phyloP scores from a whole-genome alignment of 139 green algal genomes.

The Dunaliella primolecta region DNA sequence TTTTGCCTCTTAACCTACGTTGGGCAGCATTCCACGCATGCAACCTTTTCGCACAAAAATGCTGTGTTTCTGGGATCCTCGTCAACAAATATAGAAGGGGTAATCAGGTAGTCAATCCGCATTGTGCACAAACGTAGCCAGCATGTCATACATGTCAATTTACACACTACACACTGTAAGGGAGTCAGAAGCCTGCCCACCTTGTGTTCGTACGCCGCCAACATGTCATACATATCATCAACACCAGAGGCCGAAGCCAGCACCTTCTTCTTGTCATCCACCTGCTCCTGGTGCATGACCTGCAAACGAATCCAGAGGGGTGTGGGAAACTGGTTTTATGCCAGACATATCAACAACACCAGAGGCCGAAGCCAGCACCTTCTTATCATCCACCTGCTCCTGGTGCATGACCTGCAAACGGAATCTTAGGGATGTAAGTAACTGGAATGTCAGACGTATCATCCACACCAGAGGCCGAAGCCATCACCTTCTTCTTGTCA shows the following conservation, averaged over 20 bases:
- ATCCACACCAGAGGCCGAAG: conserved; percentile 53
- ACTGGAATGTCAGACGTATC: conserved; percentile 82
- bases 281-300: conserved; percentile 57
- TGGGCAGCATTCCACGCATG: no score
- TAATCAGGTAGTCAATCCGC: no score
- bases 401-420: conserved; percentile 51
- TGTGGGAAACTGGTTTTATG: conserved; percentile 23
- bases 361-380: conserved; percentile 42
- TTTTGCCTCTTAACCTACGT: not conserved
- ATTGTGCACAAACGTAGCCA: no score
- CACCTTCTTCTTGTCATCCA: conserved; percentile 57
- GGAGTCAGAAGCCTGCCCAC: no score
- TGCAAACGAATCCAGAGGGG: conserved; percentile 15
- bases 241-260: conserved; percentile 48
- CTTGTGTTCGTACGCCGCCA: conserved; percentile 73
- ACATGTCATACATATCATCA: conserved; percentile 84
- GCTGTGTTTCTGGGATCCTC: no score
- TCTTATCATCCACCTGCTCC: conserved; percentile 55
- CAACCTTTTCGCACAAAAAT: no score
- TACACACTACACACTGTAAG: no score
- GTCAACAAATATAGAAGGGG: no score
- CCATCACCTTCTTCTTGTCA: conserved; percentile 56
- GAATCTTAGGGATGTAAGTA: conserved; percentile 52
- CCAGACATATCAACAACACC: conserved; percentile 83
- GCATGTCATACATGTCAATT: no score